Evolutionary conservation across 208 protist genomes (phyloP), one percentile per base, ranked within the genome.

Genomic region (Leishmania martiniquensis): DNA sequence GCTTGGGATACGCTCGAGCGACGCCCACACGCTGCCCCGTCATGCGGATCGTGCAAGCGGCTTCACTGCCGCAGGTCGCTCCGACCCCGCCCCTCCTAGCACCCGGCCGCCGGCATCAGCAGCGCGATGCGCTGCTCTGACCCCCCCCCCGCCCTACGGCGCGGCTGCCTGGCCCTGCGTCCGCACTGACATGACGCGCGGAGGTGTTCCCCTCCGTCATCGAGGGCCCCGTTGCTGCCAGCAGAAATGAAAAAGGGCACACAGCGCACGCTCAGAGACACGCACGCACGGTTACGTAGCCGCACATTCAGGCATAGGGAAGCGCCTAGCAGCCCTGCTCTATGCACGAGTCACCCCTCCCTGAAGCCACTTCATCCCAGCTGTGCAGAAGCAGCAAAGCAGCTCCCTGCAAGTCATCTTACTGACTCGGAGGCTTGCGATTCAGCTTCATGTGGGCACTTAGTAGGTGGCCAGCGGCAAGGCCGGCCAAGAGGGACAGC

Each of bases 401-500:
- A 69, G 51, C 42, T 44, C 32, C 65, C 4, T n/a, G 25, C 49
- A 42, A 17, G 7, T 12, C 25, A 63, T 9, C 39, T 70, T 67
- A 82, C 47, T 78, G 59, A 29, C 78, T 66, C 5, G 84, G 52
- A 0, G 87, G 89, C 77, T 97, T 97, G n/a, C 96, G 91, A 83
- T 98, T 98, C 57, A 98, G 85, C 76, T 97, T 93, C 93, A 98
- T 97, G 84, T 98, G 96, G 0, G 96, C 95, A 63, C 85, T 96
- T 44, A 97, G 84, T 37, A 98, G 82, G 77, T 97, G 94, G 15
- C 95, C 95, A n/a, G 96, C 92, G 34, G 94, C 92, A 39, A 97
- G 88, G 44, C 94, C 95, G 54, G 94, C 90, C 86, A 99, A 97
- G 44, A 99, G 90, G 0, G 98, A 99, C 7, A 99, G 91, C 86